phyloP scores from a whole-genome alignment of 495 filamentous ascomycete species.

The Lepraria neglecta region DNA sequence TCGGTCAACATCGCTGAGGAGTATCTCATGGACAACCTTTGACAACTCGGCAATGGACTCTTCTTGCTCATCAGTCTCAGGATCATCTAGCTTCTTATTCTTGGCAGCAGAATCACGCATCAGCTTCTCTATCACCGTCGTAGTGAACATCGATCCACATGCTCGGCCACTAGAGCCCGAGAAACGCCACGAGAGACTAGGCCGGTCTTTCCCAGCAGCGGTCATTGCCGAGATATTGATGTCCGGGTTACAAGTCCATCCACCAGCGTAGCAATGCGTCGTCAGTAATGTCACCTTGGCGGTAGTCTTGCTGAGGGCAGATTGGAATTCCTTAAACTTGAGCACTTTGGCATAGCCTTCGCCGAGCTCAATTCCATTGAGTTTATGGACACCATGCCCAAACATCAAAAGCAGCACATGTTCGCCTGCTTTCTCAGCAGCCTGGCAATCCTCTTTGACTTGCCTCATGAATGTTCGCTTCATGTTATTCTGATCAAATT shows the following conservation, averaged over 20 bases:
- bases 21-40: slow-evolving; percentile 23
- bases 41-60: slow-evolving; percentile 23
- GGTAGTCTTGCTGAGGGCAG: slow-evolving; percentile 15
- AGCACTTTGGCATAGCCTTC: slow-evolving; percentile 16
- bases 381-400: slow-evolving; percentile 28
- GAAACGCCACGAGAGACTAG: slow-evolving; percentile 27
- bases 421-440: slow-evolving; percentile 23
- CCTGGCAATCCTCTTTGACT: slow-evolving; percentile 25
- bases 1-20: slow-evolving; percentile 24
- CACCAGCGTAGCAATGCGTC: slow-evolving; percentile 30
- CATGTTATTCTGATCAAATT: slow-evolving; percentile 18
- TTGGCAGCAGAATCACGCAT: slow-evolving; percentile 12
- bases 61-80: slow-evolving; percentile 19
- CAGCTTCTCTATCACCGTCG: slow-evolving; percentile 26
- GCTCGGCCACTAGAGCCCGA: slow-evolving; percentile 24
- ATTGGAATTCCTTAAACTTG: slow-evolving; percentile 14
- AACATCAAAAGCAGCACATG: slow-evolving; percentile 28
- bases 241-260: slow-evolving; percentile 27
- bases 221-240: slow-evolving; percentile 26
- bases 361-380: slow-evolving; percentile 25
- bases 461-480: slow-evolving; percentile 23
- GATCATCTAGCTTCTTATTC: slow-evolving; percentile 10
- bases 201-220: slow-evolving; percentile 23
- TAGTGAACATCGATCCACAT: slow-evolving; percentile 27
- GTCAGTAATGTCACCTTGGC: slow-evolving; percentile 27